These are phyloP conservation scores for Craterostigma plantagineum DNA, from an alignment of 257 asterid species.

Conservation along the genomic window DNA sequence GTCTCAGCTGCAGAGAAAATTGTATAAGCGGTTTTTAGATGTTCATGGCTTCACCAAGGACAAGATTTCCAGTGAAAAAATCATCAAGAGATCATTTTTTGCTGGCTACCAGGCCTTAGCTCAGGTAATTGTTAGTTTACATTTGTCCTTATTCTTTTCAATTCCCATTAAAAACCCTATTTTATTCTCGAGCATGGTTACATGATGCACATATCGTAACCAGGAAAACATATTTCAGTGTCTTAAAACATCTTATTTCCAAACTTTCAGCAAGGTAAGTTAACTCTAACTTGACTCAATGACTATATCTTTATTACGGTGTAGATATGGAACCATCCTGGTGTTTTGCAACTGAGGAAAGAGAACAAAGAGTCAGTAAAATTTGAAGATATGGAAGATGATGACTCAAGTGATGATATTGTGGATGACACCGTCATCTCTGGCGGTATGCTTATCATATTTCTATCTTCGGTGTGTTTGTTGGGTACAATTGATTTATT, in stretches of 20 bases:
- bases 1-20: slow-evolving; percentile 71
- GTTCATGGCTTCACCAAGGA: slow-evolving; percentile 90
- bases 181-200: no score
- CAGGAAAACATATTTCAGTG: no score
- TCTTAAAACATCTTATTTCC: background rate
- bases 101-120: slow-evolving; percentile 98
- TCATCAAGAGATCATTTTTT: slow-evolving; percentile 61
- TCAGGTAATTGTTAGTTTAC: no score
- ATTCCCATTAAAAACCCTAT: no score
- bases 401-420: slow-evolving; percentile 80
- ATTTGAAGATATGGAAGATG: slow-evolving; percentile 68
- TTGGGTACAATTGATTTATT: no score
- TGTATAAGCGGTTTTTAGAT: slow-evolving; percentile 78
- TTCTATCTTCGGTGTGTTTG: no score
- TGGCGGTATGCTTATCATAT: no score
- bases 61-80: slow-evolving; percentile 63
- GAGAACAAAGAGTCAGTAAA: slow-evolving; percentile 49
- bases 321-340: slow-evolving; percentile 99
- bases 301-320: slow-evolving; percentile 10
- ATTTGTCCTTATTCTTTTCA: no score
- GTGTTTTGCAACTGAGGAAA: slow-evolving; percentile 71
- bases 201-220: no score
- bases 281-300: no score
- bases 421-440: slow-evolving; percentile 48
- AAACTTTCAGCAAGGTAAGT: no score